Conservation (phyloP, 257 asterid genomes). For the Primulina eburnea region DNA sequence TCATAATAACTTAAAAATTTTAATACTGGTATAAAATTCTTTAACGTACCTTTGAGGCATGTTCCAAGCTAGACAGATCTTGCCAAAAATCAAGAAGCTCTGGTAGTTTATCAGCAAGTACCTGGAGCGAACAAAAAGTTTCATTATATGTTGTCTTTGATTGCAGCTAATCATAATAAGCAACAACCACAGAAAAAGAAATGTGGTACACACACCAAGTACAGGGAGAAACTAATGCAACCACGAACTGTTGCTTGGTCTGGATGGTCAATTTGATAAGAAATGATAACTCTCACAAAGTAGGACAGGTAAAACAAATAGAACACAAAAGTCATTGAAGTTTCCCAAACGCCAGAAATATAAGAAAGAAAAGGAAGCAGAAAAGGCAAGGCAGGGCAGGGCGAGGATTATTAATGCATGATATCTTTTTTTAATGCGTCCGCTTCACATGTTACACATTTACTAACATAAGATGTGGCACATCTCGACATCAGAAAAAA, state of each 20-base stretch:
- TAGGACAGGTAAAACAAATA: not conserved
- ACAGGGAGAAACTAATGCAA: not conserved
- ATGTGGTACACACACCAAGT: constrained; percentile 1
- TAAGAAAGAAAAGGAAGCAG: not conserved
- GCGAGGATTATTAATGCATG: not conserved
- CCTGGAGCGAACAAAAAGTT: constrained; percentile 39
- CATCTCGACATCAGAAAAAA: not conserved
- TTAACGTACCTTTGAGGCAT: constrained; percentile 61
- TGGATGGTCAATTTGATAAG: not conserved
- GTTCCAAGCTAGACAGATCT: constrained; percentile 84
- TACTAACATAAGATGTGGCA: not conserved
- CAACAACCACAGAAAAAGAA: constrained; percentile 8
- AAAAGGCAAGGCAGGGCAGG: not conserved
- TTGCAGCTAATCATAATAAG: constrained; percentile 8
- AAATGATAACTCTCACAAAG: not conserved
- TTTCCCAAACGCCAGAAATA: not conserved
- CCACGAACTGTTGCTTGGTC: not conserved
- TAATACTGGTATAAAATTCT: constrained; percentile 2
- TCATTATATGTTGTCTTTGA: constrained; percentile 7
- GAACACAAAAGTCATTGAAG: constrained; percentile 6
- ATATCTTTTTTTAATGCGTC: constrained; percentile 1
- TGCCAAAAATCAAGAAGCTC: constrained; percentile 85
- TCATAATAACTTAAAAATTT: constrained; percentile 1
- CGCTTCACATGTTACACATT: not conserved
- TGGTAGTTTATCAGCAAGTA: constrained; percentile 80